phyloP scores from a whole-genome alignment of 805 yeast genomes.

The Saturnispora serradocipensis region DNA sequence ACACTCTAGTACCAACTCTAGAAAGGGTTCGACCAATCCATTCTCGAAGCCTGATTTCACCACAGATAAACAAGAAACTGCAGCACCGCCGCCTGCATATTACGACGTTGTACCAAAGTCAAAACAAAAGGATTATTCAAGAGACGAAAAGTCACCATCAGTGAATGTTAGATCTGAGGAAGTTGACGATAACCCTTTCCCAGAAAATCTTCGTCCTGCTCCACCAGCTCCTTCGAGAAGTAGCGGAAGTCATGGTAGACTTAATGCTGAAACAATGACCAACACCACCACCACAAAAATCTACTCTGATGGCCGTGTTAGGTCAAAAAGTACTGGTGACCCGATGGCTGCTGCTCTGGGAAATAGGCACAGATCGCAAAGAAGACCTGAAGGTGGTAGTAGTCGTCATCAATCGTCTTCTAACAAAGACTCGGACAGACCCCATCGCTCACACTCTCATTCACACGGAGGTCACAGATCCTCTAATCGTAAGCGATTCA shows the following conservation, averaged over 20 bases:
- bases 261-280: conserved; percentile 15
- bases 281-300: conserved; percentile 21
- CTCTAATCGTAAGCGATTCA: conserved; percentile 26
- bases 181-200: conserved; percentile 23
- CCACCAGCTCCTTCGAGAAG: conserved; percentile 8
- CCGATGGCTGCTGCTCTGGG: neutral
- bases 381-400: conserved; percentile 3
- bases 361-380: conserved; percentile 1
- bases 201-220: conserved; percentile 12
- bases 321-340: conserved; percentile 28
- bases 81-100: conserved; percentile 59
- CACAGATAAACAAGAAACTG: neutral
- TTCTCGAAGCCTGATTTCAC: conserved; percentile 6
- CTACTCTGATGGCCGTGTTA: conserved; percentile 23
- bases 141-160: conserved; percentile 45
- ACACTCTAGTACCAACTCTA: conserved; percentile 10
- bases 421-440: conserved; percentile 16
- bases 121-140: conserved; percentile 23
- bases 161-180: conserved; percentile 27
- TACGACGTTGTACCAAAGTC: conserved; percentile 55
- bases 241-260: conserved; percentile 1
- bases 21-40: conserved; percentile 11
- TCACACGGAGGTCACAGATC: conserved; percentile 24
- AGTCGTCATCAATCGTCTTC: conserved; percentile 12
- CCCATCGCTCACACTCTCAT: conserved; percentile 24